These are phyloP conservation scores for Thelonectria discophora DNA, from an alignment of 2,329 filamentous ascomycete species.

Conservation along the genomic window DNA sequence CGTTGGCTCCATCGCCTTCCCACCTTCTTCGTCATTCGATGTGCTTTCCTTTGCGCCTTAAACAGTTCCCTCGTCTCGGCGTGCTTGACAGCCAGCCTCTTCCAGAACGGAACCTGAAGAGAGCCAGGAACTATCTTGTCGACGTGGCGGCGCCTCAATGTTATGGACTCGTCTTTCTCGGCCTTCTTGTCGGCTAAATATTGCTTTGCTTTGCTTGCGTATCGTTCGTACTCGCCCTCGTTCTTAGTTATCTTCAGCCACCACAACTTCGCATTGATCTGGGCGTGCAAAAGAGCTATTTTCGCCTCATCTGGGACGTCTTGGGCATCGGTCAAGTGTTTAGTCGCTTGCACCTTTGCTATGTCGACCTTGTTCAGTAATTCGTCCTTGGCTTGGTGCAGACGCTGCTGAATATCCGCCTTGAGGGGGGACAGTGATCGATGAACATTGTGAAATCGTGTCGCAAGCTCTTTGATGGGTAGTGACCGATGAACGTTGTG, in stretches of 20 bases:
- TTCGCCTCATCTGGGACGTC: constrained; percentile 53
- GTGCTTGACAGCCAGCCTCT: constrained; percentile 29
- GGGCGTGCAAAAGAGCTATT: constrained; percentile 60
- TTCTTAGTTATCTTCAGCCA: constrained; percentile 65
- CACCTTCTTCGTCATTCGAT: too few relatives aligned
- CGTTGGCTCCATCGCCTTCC: too few relatives aligned
- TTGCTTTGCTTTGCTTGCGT: constrained; percentile 57
- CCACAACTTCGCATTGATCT: constrained; percentile 64
- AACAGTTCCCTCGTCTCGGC: too few relatives aligned
- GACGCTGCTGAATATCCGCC: constrained; percentile 28
- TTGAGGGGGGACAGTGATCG: constrained; percentile 37
- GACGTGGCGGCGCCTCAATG: constrained; percentile 31
- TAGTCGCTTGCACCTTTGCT: constrained; percentile 29
- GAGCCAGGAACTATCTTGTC: constrained; percentile 24
- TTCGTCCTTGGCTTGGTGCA: constrained; percentile 29
- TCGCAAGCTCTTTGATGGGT: constrained; percentile 31
- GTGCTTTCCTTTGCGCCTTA: too few relatives aligned
- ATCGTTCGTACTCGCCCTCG: constrained; percentile 55
- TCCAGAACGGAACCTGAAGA: constrained; percentile 26
- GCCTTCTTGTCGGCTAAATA: constrained; percentile 51
- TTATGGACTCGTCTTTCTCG: constrained; percentile 44
- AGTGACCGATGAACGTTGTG: constrained; percentile 38
- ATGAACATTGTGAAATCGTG: constrained; percentile 35
- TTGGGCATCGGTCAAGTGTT: constrained; percentile 34
- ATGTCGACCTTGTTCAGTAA: constrained; percentile 32